A percentile compares a stretch with the other conserved stretches of the same genome.
These are phyloP conservation scores for Vaccinium darrowii DNA, from an alignment of 148 eudicot genomes.

Conservation along the genomic window DNA sequence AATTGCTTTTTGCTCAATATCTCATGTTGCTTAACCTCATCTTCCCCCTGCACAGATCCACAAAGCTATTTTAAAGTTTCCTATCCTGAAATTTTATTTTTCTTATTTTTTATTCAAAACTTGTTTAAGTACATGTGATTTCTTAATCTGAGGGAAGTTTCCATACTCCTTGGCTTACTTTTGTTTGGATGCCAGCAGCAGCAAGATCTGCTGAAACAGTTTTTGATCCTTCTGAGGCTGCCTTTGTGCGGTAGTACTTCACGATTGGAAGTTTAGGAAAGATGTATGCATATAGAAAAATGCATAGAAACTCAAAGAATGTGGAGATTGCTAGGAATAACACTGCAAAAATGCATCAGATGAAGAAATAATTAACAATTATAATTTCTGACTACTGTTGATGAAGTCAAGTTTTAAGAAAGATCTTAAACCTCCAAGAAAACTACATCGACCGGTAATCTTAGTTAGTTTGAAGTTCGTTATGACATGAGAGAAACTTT, in stretches of 20 bases:
- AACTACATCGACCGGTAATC: background rate
- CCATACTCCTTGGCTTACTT: slow-evolving; percentile 13
- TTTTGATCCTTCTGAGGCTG: slow-evolving; percentile 59
- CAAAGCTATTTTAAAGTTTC: background rate
- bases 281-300: slow-evolving; percentile 44
- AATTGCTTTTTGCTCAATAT: slow-evolving; percentile 52
- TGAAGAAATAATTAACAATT: background rate
- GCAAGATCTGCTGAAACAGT: slow-evolving; percentile 57
- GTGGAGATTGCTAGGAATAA: slow-evolving; percentile 51
- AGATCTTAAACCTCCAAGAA: background rate
- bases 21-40: slow-evolving; percentile 11
- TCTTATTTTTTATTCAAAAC: background rate
- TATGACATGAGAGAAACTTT: background rate
- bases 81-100: background rate
- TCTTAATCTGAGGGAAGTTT: background rate
- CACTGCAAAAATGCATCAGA: slow-evolving; percentile 35
- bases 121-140: background rate
- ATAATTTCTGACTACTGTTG: background rate
- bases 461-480: background rate
- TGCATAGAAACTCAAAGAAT: slow-evolving; percentile 44
- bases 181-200: slow-evolving; percentile 48
- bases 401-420: background rate
- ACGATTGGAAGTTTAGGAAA: slow-evolving; percentile 61
- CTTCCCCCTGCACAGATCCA: slow-evolving; percentile 33
- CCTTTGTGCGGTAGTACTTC: slow-evolving; percentile 58